Percentiles rank a stretch among this genome's conserved stretches.
These are phyloP conservation scores for Magnusiomyces sp. DNA, from an alignment of 1,139 yeast species.

Conservation along the genomic window DNA sequence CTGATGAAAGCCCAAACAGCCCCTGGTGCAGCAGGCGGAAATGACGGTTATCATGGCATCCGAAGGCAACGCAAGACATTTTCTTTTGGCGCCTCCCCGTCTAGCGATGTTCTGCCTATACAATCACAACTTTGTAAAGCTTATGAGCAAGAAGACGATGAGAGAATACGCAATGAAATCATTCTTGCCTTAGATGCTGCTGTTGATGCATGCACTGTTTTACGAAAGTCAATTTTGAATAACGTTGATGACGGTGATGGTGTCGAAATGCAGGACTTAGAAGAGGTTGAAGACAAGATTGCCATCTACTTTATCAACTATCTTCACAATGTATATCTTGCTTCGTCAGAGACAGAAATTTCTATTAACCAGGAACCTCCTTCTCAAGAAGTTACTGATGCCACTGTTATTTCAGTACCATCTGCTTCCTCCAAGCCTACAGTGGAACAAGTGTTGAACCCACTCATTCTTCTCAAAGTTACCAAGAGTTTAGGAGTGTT, in stretches of 20 bases:
- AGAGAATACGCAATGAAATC: slow-evolving; percentile 14
- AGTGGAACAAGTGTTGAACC: not conserved
- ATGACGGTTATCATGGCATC: too few species aligned
- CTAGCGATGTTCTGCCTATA: too few species aligned
- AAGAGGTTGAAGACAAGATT: not conserved
- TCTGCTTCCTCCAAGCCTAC: not conserved
- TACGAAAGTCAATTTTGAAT: not conserved
- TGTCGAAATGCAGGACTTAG: not conserved
- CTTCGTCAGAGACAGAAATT: too few species aligned
- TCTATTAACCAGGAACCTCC: too few species aligned
- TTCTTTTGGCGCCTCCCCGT: too few species aligned
- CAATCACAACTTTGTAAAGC: not conserved
- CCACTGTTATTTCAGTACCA: too few species aligned
- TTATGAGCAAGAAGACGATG: slow-evolving; percentile 9
- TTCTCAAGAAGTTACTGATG: not conserved
- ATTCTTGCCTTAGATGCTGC: slow-evolving; percentile 15
- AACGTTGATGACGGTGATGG: not conserved
- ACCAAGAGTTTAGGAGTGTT: slow-evolving; percentile 19
- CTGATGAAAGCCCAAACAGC: too few species aligned
- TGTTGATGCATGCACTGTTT: slow-evolving; percentile 7
- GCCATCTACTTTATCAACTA: too few species aligned
- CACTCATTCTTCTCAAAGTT: slow-evolving; percentile 14
- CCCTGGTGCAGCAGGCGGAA: too few species aligned
- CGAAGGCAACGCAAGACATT: too few species aligned
- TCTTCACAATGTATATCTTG: too few species aligned